These are phyloP conservation scores for Colletotrichum sp. DNA, from an alignment of 2,329 filamentous ascomycete species.

Conservation along the genomic window DNA sequence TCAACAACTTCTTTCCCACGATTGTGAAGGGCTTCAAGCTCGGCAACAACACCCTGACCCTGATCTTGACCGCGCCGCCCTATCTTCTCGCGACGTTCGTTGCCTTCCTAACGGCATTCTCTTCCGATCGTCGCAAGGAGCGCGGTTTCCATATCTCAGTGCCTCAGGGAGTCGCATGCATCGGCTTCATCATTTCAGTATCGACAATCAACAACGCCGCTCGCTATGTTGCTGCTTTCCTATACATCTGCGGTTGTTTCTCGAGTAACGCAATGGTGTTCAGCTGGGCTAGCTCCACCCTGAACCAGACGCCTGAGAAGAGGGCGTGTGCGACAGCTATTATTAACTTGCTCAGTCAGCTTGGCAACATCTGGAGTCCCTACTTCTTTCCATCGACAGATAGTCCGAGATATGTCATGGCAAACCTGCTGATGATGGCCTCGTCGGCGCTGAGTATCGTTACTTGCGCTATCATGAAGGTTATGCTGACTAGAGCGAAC, in stretches of 20 bases:
- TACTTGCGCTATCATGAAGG: conserved; percentile 5
- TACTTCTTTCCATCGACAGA: conserved; percentile 38
- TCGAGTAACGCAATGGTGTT: conserved; percentile 35
- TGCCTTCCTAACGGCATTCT: conserved; percentile 17
- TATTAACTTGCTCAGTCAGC: conserved; percentile 39
- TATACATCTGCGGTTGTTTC: conserved; percentile 29
- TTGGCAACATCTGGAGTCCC: conserved; percentile 42
- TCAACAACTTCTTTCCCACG: conserved; percentile 28
- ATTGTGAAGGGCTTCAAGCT: conserved; percentile 35
- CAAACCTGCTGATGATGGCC: conserved; percentile 27
- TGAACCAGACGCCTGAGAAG: conserved; percentile 41
- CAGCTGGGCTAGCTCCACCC: conserved; percentile 35
- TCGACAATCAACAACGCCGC: conserved; percentile 57
- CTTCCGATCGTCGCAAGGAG: conserved; percentile 20
- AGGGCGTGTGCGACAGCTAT: conserved; percentile 36
- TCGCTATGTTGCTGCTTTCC: conserved; percentile 45
- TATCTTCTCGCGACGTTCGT: conserved; percentile 24
- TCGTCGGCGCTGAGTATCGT: not conserved
- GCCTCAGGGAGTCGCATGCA: conserved; percentile 46
- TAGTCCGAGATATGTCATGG: conserved; percentile 30
- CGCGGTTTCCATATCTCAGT: conserved; percentile 24
- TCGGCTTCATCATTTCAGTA: conserved; percentile 64
- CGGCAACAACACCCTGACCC: conserved; percentile 30
- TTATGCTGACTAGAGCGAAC: not conserved
- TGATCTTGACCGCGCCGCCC: conserved; percentile 31